Base-by-base conservation (phyloP, 1,139 yeast species). In the Suhomyces bribrorum region DNA sequence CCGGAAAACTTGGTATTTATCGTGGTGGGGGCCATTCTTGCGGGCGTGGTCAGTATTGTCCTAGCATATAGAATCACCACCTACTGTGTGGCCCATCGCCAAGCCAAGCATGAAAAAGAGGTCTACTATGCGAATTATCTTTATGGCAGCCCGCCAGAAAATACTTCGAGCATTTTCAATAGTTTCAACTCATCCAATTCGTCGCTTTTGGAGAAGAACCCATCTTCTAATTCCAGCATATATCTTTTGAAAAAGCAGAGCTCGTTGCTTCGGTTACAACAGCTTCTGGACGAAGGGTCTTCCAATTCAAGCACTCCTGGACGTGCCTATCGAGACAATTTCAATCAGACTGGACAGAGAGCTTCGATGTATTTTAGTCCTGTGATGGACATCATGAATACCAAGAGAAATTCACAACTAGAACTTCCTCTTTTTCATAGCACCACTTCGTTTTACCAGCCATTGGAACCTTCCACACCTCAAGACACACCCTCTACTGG, bases 1-100 rank as follows among this genome's bases (percentile, higher is more conserved):
- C 66, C 71, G 0, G 53, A 57, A 25, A 68, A 69, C 25, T 53
- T 75, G 14, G 68, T 74, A n/a, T 74, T 75, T 49, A 68, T 74
- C 14, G 56, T 70, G 1, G 58, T 70, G 8, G 79, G 77, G 1
- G 61, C 61, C 0, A 52, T 71, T 7, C 40, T 73, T 3, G 60
- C 61, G 3, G 50, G 61, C 5, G 20, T 62, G 2, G 41, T 69
- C 4, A 30, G 59, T 8, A 43, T 54, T 6, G 32, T 64, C 3
- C 37, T 58, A 2, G 17, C 48, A 5, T 59, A 57, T 38, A 54
- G 66, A 34, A 32, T 66, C 5, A 47, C 56, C 14, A 45, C 53
- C 7, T 60, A 57, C 49, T 15, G 62, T 22, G 42, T 52, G 8
- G 59, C 61, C 25, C 47, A 52, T 28, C 46, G 51, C 18, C 57